phyloP scores from a whole-genome alignment of 2,329 filamentous ascomycete genomes.

The Trichoderma aggressivum region DNA sequence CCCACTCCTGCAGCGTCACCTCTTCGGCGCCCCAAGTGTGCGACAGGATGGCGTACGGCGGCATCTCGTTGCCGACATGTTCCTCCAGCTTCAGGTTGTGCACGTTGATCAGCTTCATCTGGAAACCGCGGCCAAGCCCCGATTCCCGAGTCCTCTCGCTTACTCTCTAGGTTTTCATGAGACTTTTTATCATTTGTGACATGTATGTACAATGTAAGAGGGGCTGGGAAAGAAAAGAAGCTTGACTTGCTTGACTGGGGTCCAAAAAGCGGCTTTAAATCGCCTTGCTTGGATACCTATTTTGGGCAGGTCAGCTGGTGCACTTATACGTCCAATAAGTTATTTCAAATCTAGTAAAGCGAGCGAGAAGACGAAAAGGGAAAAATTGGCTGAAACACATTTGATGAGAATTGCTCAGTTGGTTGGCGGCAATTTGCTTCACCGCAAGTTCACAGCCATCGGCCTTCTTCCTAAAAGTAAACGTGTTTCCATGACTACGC shows the following conservation, averaged over 20 bases:
- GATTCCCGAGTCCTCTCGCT: neutral
- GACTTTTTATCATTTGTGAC: no score
- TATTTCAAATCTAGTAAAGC: neutral
- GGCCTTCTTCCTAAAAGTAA: neutral
- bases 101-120: neutral
- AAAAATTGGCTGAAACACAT: neutral
- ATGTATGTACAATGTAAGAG: neutral
- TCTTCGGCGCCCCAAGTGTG: neutral
- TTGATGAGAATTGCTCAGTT: neutral
- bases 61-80: neutral
- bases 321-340: neutral
- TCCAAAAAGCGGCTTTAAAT: neutral
- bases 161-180: neutral
- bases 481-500: neutral
- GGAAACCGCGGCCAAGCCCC: neutral
- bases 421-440: neutral
- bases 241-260: neutral
- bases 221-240: neutral
- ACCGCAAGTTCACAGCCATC: neutral
- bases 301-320: neutral
- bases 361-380: neutral
- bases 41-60: neutral
- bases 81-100: neutral
- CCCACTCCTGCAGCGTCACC: neutral
- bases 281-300: neutral